Base-by-base conservation (phyloP, 2,329 filamentous ascomycete genomes). In the Colletotrichum navitas region DNA sequence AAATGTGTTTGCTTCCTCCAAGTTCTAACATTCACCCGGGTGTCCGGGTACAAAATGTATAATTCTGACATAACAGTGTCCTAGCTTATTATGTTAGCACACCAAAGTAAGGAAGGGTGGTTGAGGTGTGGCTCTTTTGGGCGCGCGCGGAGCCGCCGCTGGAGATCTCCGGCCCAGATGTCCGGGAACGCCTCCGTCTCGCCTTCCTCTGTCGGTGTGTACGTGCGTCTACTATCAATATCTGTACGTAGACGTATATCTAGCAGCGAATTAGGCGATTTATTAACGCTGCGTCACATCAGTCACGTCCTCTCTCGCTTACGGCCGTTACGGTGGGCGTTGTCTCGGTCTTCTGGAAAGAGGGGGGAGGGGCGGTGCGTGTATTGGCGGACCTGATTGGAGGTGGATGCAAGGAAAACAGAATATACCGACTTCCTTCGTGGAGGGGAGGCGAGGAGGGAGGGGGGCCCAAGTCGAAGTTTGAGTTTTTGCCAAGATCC, bases 101-200 rank as follows among this genome's bases (percentile, higher is more conserved):
- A 18, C 18, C 18, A 43, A 43, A 43, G 16, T 1, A 6, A 41
- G 36, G 12, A 39, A 14, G 36, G 12, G 16, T 18, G 16, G 16
- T 16, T 16, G 16, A 18, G 39, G 14, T 5, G 49, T 43, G 41
- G 41, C 18, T 18, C 6, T 21, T 21, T 43, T 41, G 26, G 51
- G 18, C 2, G 18, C 21, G 21, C 34, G 21, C 32, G 6, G 11
- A 2, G 21, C 12, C 34, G 55, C n/a, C 32, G 21, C 55, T 58
- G 55, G 55, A 58, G 55, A 58, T 26, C 55, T 58, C 55, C 55
- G 55, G 55, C 55, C n/a, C 55, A 58, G 55, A 58, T 58, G 55
- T 58, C 55, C 55, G 55, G 55, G n/a, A 58, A 41, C 16, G 5
- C 14, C 14, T 14, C 39, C 5, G 5, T 21, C 32, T 21, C 16